Evolutionary conservation across 2,329 filamentous ascomycete genomes (phyloP), one percentile per base, ranked within the genome.

Genomic region (Paecilomyces fulvus): DNA sequence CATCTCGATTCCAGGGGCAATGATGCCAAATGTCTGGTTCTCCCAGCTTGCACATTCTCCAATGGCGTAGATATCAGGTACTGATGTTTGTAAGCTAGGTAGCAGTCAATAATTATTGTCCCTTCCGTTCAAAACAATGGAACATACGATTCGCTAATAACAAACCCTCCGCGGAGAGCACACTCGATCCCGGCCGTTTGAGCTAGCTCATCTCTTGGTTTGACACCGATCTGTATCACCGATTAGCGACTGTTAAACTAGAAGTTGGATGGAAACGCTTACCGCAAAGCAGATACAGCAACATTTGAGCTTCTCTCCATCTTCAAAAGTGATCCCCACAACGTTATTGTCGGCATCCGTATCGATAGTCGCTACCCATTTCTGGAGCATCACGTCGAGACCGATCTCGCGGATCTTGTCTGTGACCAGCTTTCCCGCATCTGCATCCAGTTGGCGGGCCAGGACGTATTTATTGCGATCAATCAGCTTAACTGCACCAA

Each of bases 21-120:
- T 95, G 20, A 96, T 82, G 5, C 91, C 91, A 62, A 90, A 96
- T 0, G 89, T 91, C 71, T 94, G 88, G 62, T 84, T 87, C 60
- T 92, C 81, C 89, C 90, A 96, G 74, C 87, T 94, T 4, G 91
- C 90, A 65, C 91, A 96, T 73, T 96, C 92, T 56, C 91, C 92
- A 52, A 96, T 87, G 51, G 91, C 91, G 68, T 94, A 96, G 52
- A 96, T 83, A 60, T 87, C 85, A 0, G 83, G 77, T 3, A 80
- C 71, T 30, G 83, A 94, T 1, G 91, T 95, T 59, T 80, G 79
- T 5, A 96, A 74, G 62, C 70, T 74, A 33, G 28, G 20, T 2
- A 50, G 12, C 3, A 20, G 21, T 54, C 7, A 23, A 21, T 25
- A 51, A 46, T 30, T 11, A 28, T 30, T 23, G 20, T 30, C 8